Conservation (phyloP, 176 grass and related monocot genomes). For the Themeda triandra region DNA sequence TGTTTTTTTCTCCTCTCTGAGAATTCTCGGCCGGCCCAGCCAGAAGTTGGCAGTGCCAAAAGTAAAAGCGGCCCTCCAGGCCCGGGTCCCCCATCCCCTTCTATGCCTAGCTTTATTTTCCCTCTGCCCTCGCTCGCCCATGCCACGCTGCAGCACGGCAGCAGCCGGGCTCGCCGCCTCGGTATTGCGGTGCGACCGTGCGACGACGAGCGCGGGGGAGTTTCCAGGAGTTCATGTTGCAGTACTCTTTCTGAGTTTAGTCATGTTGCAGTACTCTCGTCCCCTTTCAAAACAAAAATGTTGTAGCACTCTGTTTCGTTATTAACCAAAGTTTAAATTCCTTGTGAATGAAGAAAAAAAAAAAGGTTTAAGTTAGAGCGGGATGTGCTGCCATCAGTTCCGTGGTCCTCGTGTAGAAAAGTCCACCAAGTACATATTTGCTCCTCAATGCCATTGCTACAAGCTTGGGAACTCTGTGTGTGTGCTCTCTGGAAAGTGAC, state of each 20-base stretch:
- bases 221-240: fast-evolving
- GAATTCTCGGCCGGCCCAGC: slow-evolving; percentile 27
- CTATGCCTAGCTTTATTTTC: slow-evolving; percentile 33
- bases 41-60: slow-evolving; percentile 50
- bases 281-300: background rate
- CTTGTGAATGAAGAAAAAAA: no score
- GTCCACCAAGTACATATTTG: no score
- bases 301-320: no score
- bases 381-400: background rate
- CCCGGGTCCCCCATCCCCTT: slow-evolving; percentile 37
- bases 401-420: no score
- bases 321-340: no score
- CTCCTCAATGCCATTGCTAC: background rate
- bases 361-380: background rate
- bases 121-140: background rate
- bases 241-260: no score
- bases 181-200: background rate
- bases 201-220: background rate
- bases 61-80: slow-evolving; percentile 50
- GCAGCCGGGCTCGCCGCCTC: background rate
- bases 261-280: no score
- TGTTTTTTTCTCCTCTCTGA: background rate
- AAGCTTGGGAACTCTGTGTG: no score
- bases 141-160: background rate
- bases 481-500: background rate